Conservation (phyloP, 2,329 filamentous ascomycete species). For the Pseudocercospora musae region DNA sequence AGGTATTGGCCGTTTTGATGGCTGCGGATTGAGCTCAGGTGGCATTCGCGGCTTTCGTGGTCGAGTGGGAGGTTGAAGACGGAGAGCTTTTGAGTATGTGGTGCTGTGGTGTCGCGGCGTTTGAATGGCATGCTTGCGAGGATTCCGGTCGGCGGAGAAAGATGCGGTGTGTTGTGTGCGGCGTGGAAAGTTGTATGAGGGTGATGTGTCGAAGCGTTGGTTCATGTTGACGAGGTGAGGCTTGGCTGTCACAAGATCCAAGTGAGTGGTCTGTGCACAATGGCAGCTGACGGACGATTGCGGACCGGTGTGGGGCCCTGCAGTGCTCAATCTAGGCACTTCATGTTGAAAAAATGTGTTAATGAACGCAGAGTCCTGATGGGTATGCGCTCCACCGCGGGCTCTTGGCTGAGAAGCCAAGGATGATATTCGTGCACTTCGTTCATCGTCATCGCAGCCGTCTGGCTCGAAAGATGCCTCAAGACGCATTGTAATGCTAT, state of each 20-base stretch:
- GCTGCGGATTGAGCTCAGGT: neutral
- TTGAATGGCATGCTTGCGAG: neutral
- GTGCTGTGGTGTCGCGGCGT: neutral
- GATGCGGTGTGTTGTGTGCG: neutral
- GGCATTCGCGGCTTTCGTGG: neutral
- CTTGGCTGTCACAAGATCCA: neutral
- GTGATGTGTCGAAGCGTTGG: neutral
- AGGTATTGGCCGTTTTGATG: neutral
- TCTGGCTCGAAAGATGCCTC: too few relatives aligned
- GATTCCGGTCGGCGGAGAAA: neutral
- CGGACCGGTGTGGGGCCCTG: neutral
- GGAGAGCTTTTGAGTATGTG: neutral
- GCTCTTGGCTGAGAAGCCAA: too few relatives aligned
- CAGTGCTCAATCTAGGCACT: too few relatives aligned
- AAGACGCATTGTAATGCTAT: too few relatives aligned
- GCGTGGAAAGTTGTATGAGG: neutral
- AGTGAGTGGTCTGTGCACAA: neutral
- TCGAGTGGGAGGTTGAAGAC: neutral
- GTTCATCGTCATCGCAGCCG: too few relatives aligned
- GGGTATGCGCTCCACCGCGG: too few relatives aligned
- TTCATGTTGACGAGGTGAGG: neutral
- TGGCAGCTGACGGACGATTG: neutral
- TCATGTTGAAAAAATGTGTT: neutral
- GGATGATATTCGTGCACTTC: too few relatives aligned
- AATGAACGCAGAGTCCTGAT: too few relatives aligned